Conservation (phyloP, 164 flowering plant genomes). For the Liriodendron chinense region DNA sequence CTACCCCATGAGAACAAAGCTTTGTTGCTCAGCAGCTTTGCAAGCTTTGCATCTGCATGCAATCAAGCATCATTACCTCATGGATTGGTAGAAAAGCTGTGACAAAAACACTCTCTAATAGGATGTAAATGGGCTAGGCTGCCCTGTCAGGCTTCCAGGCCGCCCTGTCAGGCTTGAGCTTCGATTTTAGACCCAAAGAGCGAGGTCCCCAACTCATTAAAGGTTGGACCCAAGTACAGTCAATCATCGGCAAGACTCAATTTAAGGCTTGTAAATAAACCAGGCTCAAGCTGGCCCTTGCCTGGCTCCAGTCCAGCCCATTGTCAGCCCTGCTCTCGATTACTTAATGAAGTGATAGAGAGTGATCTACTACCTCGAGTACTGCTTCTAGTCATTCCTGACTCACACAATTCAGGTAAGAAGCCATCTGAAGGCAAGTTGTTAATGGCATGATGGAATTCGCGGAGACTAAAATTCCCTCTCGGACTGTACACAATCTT, state of each 20-base stretch:
- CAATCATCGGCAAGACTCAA: not conserved
- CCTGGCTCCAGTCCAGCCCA: not conserved
- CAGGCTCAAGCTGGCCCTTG: not conserved
- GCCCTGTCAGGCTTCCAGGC: no score
- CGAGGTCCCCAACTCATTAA: no score
- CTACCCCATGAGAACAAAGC: slow-evolving; percentile 63
- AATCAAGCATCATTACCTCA: slow-evolving; percentile 4
- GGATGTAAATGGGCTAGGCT: not conserved
- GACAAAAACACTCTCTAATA: not conserved
- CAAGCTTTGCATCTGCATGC: slow-evolving; percentile 43
- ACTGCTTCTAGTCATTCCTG: slow-evolving; percentile 20
- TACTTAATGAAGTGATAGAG: not conserved
- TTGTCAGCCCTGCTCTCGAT: not conserved
- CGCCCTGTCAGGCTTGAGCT: no score
- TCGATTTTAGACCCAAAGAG: no score
- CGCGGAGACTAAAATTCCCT: slow-evolving; percentile 63
- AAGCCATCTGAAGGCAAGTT: slow-evolving; percentile 62
- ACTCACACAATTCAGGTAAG: slow-evolving; percentile 30
- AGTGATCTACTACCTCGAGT: not conserved
- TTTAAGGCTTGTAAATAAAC: not conserved
- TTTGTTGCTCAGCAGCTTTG: slow-evolving; percentile 47
- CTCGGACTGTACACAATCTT: slow-evolving; percentile 63
- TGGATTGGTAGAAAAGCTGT: not conserved
- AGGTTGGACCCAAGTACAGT: not conserved
- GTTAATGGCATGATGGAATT: slow-evolving; percentile 79